Conservation (phyloP, 2,329 filamentous ascomycete genomes). For the Pyrenophora teres region DNA sequence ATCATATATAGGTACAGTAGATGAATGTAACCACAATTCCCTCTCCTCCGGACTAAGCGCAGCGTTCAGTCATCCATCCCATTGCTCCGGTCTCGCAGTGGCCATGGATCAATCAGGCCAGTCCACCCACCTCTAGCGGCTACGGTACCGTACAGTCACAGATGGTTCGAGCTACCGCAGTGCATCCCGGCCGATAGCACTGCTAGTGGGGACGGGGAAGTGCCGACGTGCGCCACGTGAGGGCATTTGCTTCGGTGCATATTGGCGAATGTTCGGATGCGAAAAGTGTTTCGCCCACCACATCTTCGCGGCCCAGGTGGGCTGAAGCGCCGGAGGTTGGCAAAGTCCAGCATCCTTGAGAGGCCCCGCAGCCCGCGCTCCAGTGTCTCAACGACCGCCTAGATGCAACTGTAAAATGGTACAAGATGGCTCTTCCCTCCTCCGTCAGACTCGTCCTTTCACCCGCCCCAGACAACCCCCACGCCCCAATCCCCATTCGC, state of each 20-base stretch:
- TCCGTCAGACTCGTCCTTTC: neutral
- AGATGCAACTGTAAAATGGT: conserved; percentile 1
- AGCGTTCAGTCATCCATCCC: too few relatives aligned
- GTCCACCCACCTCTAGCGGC: conserved; percentile 1
- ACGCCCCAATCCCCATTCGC: neutral
- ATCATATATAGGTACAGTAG: too few relatives aligned
- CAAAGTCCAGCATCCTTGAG: conserved; percentile 2
- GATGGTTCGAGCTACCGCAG: conserved; percentile 1
- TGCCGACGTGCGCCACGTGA: conserved; percentile 26
- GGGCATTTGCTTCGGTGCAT: neutral
- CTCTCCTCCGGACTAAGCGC: too few relatives aligned
- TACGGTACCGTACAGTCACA: too few relatives aligned
- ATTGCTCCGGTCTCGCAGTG: neutral
- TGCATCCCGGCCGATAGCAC: neutral
- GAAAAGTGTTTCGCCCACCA: conserved; percentile 25
- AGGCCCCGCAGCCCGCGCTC: conserved; percentile 12
- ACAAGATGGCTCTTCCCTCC: conserved; percentile 7
- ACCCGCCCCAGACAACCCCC: neutral
- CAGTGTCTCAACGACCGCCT: conserved; percentile 10
- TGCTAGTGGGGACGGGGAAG: conserved; percentile 18
- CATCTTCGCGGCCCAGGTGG: conserved; percentile 18
- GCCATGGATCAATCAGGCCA: neutral
- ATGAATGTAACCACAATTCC: too few relatives aligned
- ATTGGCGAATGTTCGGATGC: conserved; percentile 15
- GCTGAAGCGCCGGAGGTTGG: conserved; percentile 5